These are phyloP conservation scores for Penicillium canescens DNA, from an alignment of 495 filamentous ascomycete genomes.

Conservation along the genomic window DNA sequence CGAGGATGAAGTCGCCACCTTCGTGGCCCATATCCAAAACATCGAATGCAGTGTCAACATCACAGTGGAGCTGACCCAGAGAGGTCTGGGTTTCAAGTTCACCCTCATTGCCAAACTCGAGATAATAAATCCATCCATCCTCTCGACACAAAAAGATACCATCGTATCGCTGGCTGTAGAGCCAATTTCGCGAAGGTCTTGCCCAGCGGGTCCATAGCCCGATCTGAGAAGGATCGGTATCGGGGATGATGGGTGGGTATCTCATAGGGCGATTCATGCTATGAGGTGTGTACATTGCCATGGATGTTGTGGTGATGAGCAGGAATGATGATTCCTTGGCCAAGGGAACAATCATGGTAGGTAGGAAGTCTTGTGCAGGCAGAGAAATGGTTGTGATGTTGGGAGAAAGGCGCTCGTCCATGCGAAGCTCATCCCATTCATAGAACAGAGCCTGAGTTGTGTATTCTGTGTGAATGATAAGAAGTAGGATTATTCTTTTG, in stretches of 20 bases:
- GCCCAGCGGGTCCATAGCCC: conserved; percentile 66
- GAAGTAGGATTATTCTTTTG: conserved; percentile 68
- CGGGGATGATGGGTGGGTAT: conserved; percentile 31
- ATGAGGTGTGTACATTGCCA: conserved; percentile 59
- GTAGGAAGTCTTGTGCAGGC: conserved; percentile 60
- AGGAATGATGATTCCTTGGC: conserved; percentile 65
- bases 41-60: conserved; percentile 49
- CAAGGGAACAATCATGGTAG: conserved; percentile 68
- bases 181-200: conserved; percentile 60
- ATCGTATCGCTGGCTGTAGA: conserved; percentile 61
- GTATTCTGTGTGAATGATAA: conserved; percentile 63
- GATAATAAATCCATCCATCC: conserved; percentile 70
- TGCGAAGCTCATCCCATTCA: conserved; percentile 65
- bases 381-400: conserved; percentile 52
- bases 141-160: conserved; percentile 78
- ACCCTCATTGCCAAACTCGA: conserved; percentile 58
- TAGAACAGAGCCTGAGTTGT: conserved; percentile 67
- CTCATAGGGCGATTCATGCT: conserved; percentile 35
- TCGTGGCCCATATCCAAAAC: conserved; percentile 48
- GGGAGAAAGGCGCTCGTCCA: conserved; percentile 33
- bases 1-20: conserved; percentile 73
- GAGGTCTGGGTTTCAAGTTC: conserved; percentile 36
- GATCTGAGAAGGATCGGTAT: conserved; percentile 27
- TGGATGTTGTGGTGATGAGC: conserved; percentile 56
- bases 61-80: conserved; percentile 42